Evolutionary conservation across 2,329 filamentous ascomycete genomes (phyloP), one percentile per base, ranked within the genome.

Genomic region (Neonectria ditissima): DNA sequence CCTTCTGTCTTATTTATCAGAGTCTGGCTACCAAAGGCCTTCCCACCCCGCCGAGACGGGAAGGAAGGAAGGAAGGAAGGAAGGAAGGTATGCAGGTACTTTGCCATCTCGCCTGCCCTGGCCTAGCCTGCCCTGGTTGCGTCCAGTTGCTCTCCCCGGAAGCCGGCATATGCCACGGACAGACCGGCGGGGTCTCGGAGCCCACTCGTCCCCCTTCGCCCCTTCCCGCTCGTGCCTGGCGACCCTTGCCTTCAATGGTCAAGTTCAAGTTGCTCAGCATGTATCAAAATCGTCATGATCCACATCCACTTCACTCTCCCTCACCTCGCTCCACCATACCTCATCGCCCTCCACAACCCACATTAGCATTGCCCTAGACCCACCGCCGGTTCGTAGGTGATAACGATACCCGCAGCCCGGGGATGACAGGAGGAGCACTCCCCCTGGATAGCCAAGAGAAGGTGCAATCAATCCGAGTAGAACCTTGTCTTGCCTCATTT

Each of bases 1-100:
- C 48, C 41, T 50, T 57, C 54, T 54, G 37, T 54, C 48, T 54
- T 62, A 62, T 58, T 45, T 55, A 56, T 51, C 24, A 53, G 22
- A 20, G n/a, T n/a, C n/a, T n/a, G n/a, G n/a, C n/a, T n/a, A n/a
- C 34, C 14, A 37, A 37, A 24, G 44, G 44, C 24, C 47, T 44
- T 48, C 47, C 43, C 43, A 41, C 37, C 7, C 14, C 30, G 30
- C 8, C 8, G 11, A 32, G 30, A 32, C 30, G 30, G 14, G 37
- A 18, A n/a, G 37, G 37, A 39, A 39, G n/a, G 37, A n/a, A n/a
- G n/a, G n/a, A n/a, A n/a, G n/a, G n/a, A n/a, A n/a, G 14, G 37
- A 18, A n/a, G 37, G 37, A 39, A 39, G n/a, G 37, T 18, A 26
- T 26, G 24, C 24, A 26, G 24, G 24, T 26, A 26, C 24, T 6